Base-by-base conservation (phyloP, 2,329 filamentous ascomycete genomes). In the Exophiala sideris region DNA sequence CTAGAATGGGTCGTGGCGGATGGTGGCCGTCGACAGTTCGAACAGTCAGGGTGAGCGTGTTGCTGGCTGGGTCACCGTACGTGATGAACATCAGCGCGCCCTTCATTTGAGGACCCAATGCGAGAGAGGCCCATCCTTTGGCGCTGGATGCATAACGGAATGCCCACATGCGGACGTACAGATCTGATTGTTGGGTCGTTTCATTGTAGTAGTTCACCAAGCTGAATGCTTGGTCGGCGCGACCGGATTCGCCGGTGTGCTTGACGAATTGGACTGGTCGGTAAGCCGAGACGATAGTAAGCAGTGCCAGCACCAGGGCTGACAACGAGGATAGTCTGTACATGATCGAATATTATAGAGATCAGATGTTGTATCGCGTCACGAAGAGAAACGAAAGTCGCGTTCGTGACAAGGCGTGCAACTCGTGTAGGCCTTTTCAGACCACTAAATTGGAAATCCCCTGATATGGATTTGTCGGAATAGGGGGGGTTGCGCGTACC, bases 251-350 rank as follows among this genome's bases (percentile, higher is more conserved):
- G 16, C 62, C 62, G 0, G 61, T 61, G 38, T 62, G 60, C 42
- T 64, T 64, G 49, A 62, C 61, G 40, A 62, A 62, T 48, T 64
- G 62, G n/a, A 62, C 55, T n/a, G 62, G 62, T 46, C 62, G 58
- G 40, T 62, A 64, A 41, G 62, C 60, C 11, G 50, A 52, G 35
- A 50, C 55, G 9, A 44, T 47, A 12, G 46, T 49, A 39, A 52
- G 34, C 18, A 60, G 24, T 10, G 59, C 35, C 8, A 45, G 48
- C 51, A 54, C 44, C 34, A 46, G 18, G 24, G 56, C 48, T 14
- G 51, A 32, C 14, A 55, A 29, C 16, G 39, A 53, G 10, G 40
- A 21, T 47, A 48, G 32, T 10, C 33, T 29, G n/a, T 14, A 38
- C 50, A 57, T 57, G 29, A 24, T 54, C 14, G 36, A 6, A 12